A percentile compares a stretch with the other conserved stretches of the same genome.
phyloP scores from a whole-genome alignment of 768 basidiomycete species.

The Boletellus sp. region DNA sequence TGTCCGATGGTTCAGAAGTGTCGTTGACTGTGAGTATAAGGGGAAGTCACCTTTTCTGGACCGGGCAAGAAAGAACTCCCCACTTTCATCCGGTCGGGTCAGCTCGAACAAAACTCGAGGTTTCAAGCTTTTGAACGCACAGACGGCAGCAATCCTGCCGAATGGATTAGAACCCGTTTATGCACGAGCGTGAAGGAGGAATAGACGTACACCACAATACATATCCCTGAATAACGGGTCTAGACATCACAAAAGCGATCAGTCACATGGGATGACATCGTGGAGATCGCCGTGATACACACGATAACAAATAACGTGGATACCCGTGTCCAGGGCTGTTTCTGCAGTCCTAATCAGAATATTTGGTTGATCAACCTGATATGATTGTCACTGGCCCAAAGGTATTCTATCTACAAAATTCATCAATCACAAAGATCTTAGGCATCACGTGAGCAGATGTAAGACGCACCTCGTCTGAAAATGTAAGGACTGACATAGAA shows the following conservation, averaged over 20 bases:
- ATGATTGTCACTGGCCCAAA: too few relatives aligned
- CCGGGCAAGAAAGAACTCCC: too few relatives aligned
- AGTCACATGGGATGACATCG: neutral
- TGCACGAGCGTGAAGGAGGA: too few relatives aligned
- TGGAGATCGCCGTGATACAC: neutral
- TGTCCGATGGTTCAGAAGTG: too few relatives aligned
- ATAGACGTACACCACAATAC: neutral
- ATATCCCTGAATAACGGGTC: neutral
- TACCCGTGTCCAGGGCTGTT: neutral
- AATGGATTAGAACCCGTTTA: too few relatives aligned
- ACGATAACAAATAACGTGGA: neutral
- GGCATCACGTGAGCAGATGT: neutral
- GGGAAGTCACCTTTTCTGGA: too few relatives aligned
- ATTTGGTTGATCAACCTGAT: neutral
- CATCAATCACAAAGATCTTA: neutral
- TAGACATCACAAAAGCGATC: too few relatives aligned
- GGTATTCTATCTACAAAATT: neutral
- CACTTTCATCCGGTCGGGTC: too few relatives aligned
- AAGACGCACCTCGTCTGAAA: neutral
- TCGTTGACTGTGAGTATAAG: too few relatives aligned
- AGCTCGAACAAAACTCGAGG: too few relatives aligned
- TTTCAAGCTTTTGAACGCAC: too few relatives aligned
- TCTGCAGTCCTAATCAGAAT: neutral
- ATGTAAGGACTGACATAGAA: neutral
- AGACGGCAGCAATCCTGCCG: too few relatives aligned